A percentile compares a stretch with the other conserved stretches of the same genome.
Conservation (phyloP, 306 rosid species). For the Neltuma alba region DNA sequence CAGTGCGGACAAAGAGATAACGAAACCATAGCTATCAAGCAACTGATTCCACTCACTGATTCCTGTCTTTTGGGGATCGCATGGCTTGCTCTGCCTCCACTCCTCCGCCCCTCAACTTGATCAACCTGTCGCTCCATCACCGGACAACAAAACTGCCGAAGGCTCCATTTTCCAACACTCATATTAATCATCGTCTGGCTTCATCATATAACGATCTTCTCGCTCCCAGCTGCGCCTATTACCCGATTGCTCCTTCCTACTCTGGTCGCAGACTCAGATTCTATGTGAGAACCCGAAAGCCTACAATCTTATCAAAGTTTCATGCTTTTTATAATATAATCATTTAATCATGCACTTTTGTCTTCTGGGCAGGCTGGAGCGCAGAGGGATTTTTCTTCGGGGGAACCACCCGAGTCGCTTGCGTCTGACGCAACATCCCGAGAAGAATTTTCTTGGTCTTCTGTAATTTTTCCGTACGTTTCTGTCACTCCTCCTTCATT, state of each 20-base stretch:
- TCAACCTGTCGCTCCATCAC: conserved; percentile 42
- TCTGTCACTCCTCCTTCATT: conserved; percentile 18
- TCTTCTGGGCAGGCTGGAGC: conserved; percentile 64
- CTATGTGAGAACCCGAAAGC: conserved; percentile 46
- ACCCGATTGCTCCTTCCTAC: conserved; percentile 32
- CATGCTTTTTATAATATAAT: conserved; percentile 31
- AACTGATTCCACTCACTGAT: conserved; percentile 25
- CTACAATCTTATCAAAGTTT: conserved; percentile 33
- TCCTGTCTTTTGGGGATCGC: background rate
- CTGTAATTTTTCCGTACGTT: conserved; percentile 86
- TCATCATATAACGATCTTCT: conserved; percentile 41
- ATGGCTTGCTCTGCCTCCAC: conserved; percentile 59
- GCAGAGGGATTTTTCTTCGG: conserved; percentile 57
- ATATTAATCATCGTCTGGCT: conserved; percentile 20
- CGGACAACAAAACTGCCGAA: conserved; percentile 38
- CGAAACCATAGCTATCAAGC: conserved; percentile 14
- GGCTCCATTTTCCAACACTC: conserved; percentile 34
- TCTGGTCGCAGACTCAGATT: conserved; percentile 47
- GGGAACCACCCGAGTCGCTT: conserved; percentile 53
- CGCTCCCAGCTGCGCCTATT: conserved; percentile 28
- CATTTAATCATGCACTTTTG: conserved; percentile 5
- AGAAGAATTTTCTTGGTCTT: conserved; percentile 78
- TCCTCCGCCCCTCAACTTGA: conserved; percentile 40
- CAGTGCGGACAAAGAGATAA: conserved; percentile 1
- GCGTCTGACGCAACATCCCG: conserved; percentile 50